A percentile compares a stretch with the other conserved stretches of the same genome.
These are phyloP conservation scores for Rhodamnia rubescens DNA, from an alignment of 345 rosid genomes.

Conservation along the genomic window DNA sequence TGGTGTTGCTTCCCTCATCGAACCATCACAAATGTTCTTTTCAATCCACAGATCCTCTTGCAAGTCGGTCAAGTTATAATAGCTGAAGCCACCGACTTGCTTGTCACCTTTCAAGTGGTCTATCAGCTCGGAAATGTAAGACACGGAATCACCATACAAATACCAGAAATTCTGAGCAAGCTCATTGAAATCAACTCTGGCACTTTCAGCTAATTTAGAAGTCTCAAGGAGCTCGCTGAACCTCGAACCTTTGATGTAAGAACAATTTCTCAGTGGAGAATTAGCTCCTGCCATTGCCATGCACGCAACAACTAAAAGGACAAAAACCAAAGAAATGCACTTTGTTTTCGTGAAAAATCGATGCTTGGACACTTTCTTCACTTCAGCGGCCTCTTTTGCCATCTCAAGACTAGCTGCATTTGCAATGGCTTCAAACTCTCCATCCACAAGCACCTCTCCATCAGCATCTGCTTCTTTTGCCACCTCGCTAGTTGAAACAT, in stretches of 20 bases:
- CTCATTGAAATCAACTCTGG: slow-evolving; percentile 15
- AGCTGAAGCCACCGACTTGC: slow-evolving; percentile 20
- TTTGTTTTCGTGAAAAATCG: slow-evolving; percentile 23
- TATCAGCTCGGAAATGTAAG: slow-evolving; percentile 20
- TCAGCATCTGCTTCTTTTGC: slow-evolving; percentile 13
- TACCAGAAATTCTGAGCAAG: slow-evolving; percentile 22
- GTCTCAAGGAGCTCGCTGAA: slow-evolving; percentile 24
- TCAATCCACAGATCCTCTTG: slow-evolving; percentile 16
- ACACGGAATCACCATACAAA: slow-evolving; percentile 19
- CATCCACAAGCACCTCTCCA: slow-evolving; percentile 5
- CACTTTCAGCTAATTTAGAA: slow-evolving; percentile 22
- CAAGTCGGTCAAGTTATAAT: slow-evolving; percentile 41
- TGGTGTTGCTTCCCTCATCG: background rate
- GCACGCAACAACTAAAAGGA: slow-evolving; percentile 11
- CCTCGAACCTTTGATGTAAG: slow-evolving; percentile 16
- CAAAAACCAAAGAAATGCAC: slow-evolving; percentile 29
- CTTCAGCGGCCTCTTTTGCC: slow-evolving; percentile 10
- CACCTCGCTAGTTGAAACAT: slow-evolving; percentile 11
- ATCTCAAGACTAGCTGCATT: background rate
- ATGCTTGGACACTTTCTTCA: slow-evolving; percentile 14
- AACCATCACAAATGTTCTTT: background rate
- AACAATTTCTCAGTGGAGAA: slow-evolving; percentile 13
- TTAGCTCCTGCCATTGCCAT: slow-evolving; percentile 19
- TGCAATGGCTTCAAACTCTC: background rate
- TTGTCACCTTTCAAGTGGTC: slow-evolving; percentile 7